phyloP scores from a whole-genome alignment of 257 asterid genomes.

The Ajuga chamaepitys region DNA sequence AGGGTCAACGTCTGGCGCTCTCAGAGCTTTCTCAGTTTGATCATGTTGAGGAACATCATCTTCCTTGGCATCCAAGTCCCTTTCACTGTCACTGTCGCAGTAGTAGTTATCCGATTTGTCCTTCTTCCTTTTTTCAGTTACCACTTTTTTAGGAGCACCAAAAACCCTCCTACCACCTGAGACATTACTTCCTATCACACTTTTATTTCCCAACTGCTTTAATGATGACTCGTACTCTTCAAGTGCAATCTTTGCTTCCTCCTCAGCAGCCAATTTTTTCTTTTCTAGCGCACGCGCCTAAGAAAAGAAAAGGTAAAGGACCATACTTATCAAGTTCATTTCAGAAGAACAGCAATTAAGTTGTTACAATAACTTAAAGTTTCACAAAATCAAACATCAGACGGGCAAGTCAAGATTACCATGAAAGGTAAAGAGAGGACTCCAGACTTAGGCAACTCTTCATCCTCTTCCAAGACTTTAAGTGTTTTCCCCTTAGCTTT shows the following conservation, averaged over 20 bases:
- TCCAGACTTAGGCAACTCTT: constrained; percentile 69
- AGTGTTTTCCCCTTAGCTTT: constrained; percentile 77
- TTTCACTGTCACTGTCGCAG: constrained; percentile 72
- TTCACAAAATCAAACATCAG: not conserved
- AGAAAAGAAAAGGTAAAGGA: constrained; percentile 2
- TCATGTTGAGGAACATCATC: constrained; percentile 25
- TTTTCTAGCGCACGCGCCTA: constrained; percentile 68
- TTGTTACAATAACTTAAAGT: not conserved
- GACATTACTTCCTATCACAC: constrained; percentile 26
- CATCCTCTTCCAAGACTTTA: constrained; percentile 53
- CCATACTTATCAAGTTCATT: not conserved
- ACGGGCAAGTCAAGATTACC: constrained; percentile 42
- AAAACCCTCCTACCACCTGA: constrained; percentile 70
- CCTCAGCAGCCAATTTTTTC: constrained; percentile 68
- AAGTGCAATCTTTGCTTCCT: constrained; percentile 73
- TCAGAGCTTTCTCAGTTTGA: constrained; percentile 25
- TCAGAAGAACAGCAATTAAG: not conserved
- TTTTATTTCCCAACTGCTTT: constrained; percentile 46
- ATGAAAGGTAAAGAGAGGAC: constrained; percentile 88
- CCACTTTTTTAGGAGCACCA: constrained; percentile 56
- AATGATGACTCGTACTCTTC: constrained; percentile 66
- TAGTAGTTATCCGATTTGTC: constrained; percentile 45
- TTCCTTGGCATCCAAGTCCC: constrained; percentile 36
- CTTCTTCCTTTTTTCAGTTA: constrained; percentile 30
- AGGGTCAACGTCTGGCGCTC: constrained; percentile 51